Base-by-base conservation (phyloP, 2,329 filamentous ascomycete species). In the Apiospora marii region DNA sequence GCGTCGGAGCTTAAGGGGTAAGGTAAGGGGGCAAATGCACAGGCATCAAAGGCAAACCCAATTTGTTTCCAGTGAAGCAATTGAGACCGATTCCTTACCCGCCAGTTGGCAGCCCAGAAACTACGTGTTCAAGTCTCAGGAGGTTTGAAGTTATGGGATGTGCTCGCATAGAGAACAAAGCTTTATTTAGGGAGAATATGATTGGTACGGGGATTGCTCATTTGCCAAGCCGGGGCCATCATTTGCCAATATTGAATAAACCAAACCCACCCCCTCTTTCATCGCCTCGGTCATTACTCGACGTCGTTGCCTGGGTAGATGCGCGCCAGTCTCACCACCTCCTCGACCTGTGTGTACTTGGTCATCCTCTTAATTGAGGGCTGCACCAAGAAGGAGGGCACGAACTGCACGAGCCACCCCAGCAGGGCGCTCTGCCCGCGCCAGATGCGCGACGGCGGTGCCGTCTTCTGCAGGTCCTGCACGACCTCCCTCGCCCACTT, bases 331-430 rank as follows among this genome's bases (percentile, higher is more conserved):
- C 58, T 41, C 58, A 64, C 8, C 22, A 76, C 73, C 19, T 74
- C 53, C 71, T 78, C 76, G 44, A 78, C 75, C 16, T 73, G 49
- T 34, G 74, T 74, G 72, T 78, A 70, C 48, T 41, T 70, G 4
- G 34, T 70, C 46, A 30, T 16, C 48, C 48, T 43, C 48, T 70
- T 70, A 10, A 70, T 27, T 4, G 49, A 37, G 30, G 48, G 48
- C 37, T 12, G 27, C 3, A 58, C 24, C 30, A 51, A 13, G 14
- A 22, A 41, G 1, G 37, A 24, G 3, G 68, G 68, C 16, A 70
- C 34, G 14, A 37, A 70, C 30, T 41, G 27, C 34, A 22, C 68
- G 8, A 58, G 19, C 68, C 68, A 51, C 19, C 46, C 68, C n/a
- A 53, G 8, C 2, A 58, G 48, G 19, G 68, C 68, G 22, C 43